Evolutionary conservation across 106 monocot genomes (phyloP).

Genomic region (Xerophyta viscosa): DNA sequence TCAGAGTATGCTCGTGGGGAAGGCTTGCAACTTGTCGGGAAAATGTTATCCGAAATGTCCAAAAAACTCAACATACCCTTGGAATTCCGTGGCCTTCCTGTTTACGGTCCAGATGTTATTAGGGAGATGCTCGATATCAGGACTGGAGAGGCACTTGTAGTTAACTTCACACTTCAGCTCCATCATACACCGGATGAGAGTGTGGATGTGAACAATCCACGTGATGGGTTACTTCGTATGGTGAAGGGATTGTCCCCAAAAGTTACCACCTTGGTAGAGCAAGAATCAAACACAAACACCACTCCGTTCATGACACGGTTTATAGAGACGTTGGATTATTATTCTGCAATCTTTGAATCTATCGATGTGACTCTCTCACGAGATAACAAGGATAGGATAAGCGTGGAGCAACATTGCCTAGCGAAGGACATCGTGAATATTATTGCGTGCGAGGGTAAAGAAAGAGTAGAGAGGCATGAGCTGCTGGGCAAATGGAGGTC

Average conservation of each 20-base stretch:
- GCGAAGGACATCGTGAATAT: conserved; percentile 93
- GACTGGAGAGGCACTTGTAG: conserved; percentile 67
- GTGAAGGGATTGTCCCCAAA: conserved; percentile 78
- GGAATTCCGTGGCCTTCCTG: conserved; percentile 44
- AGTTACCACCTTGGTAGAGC: conserved; percentile 79
- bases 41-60: conserved; percentile 44
- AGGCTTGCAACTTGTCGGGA: conserved; percentile 36
- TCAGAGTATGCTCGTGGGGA: conserved; percentile 57
- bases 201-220: conserved; percentile 78
- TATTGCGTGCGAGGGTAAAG: conserved; percentile 86
- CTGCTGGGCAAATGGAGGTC: conserved; percentile 87
- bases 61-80: conserved; percentile 63
- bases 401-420: conserved; percentile 85
- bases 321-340: conserved; percentile 72
- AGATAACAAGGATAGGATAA: conserved; percentile 59
- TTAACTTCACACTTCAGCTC: conserved; percentile 78
- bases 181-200: conserved; percentile 95
- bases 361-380: conserved; percentile 58
- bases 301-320: conserved; percentile 77
- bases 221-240: conserved; percentile 84
- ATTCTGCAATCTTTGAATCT: conserved; percentile 82
- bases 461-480: conserved; percentile 84
- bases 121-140: conserved; percentile 71
- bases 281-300: conserved; percentile 88
- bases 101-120: conserved; percentile 38